Evolutionary conservation across 23 red algal genomes (phyloP), one percentile per base, ranked within the genome.

Genomic region (Gracilariopsis chorda): DNA sequence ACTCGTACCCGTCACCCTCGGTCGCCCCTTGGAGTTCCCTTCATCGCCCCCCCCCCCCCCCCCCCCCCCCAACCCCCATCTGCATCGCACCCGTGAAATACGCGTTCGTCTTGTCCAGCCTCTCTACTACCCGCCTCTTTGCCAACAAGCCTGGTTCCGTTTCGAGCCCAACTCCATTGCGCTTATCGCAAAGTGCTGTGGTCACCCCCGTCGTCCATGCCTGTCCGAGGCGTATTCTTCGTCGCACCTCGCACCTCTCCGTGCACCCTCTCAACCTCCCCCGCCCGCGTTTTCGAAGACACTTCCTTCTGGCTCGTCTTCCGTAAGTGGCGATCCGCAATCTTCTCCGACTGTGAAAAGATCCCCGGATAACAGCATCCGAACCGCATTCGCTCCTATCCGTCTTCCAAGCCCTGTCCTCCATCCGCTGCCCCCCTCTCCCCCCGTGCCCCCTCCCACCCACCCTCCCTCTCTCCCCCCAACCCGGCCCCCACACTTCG

Each of bases 251-350:
- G 63, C 63, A 37, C 9, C 33, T 42, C 33, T 70, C 34, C 24
- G 24, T 17, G 33, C 20, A 2, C 23, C 35, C 33, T 42, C 7
- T 12, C 42, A 6, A 44, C 70, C 25, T 46, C 51, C 17, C 34
- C 73, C 24, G 23, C 37, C 44, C 47, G 45, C 17, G 51, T 44
- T 13, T 78, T 88, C 84, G 84, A 70, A 19, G 56, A 88, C 84
- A 65, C 63, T 30, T 88, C 84, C 30, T 88, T 88, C 84, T 88
- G 84, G 84, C 84, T 88, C 30, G 84, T 88, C 37, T 88, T 77
- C 67, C 84, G 84, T 45, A 88, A 88, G 84, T 88, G 84, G 84
- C 40, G 84, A 47, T 91, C 87, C 3, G 72, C 75, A 34, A 56
- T 40, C 17, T 91, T 91, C 74, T 80, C 73, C 19, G 87, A 91